Base-by-base conservation (phyloP, 371 early-diverging fungal genomes). In the Mortierella sp. region DNA sequence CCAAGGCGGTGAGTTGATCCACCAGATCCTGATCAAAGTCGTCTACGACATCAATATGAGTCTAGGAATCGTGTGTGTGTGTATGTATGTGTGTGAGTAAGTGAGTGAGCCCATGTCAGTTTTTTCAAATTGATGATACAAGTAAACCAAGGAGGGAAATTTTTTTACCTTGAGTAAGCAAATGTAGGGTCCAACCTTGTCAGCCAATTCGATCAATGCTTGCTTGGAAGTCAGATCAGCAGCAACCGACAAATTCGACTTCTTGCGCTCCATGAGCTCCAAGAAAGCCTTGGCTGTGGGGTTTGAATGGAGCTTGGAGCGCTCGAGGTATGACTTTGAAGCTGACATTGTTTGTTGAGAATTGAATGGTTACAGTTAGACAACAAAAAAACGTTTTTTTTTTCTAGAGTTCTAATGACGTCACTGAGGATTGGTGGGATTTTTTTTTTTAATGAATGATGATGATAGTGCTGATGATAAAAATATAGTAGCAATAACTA, bases 1-100 rank as follows among this genome's bases (percentile, higher is more conserved):
- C 90, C 69, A 98, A 87, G 0, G 76, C 88, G 45, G 85, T 83
- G 47, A 98, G 91, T 83, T 92, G 87, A 7, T 85, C 86, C 24
- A 95, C 91, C 59, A 97, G 85, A 69, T 95, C 93, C 52, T 84
- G 77, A 81, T 96, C 96, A 89, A 98, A 98, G 86, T 98, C 98
- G 28, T 91, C 88, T 10, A 98, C 89, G 38, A 97, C 92, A 85
- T 98, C 99, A 75, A 97, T 94, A 78, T 98, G 99, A 0, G 98
- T 98, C 94, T 95, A 83, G 36, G 32, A 5, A 21, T 21, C 5
- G 8, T 9, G 28, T 55, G 55, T 55, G 55, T 55, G 55, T 55
- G 55, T n/a, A n/a, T n/a, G n/a, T n/a, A n/a, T n/a, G 8, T 9
- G 28, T 55, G 55, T 55, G 55, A 55, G 55, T 1, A 28, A 24